Evolutionary conservation across 805 yeast species (phyloP), one percentile per base, ranked within the genome.

Genomic region (Blastobotrys terrestris): DNA sequence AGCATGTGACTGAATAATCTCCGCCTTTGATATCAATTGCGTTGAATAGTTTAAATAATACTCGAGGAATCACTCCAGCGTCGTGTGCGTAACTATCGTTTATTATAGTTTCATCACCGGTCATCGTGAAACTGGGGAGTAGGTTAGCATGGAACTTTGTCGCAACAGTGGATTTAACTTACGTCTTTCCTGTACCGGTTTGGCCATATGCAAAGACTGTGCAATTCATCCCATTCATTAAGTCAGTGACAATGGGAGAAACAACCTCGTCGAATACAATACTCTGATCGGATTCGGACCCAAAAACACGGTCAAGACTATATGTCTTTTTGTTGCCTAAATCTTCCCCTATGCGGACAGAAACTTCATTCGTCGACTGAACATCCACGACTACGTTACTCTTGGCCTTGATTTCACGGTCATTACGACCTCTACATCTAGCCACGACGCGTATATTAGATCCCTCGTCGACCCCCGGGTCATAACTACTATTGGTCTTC

Each of bases 161-260:
- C 35, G 16, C 4, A 13, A 47, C 22, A 3, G 7, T 4, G 26
- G 13, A 50, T 2, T n/a, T n/a, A 16, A 47, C 49, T 47, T 39
- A 47, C 48, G 96, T 88, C 62, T 88, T 89, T 21, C 96, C 96
- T 0, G 95, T 86, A 1, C 96, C 94, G 0, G 96, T 89, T 76
- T 88, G 95, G 3, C 97, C 97, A 68, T 90, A 90, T 0, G 94
- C 95, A 58, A 89, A 74, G 26, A 88, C 77, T 0, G 96, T 85
- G 58, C 90, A 88, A 64, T 87, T 88, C 64, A 83, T 85, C 18
- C 92, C 95, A 50, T 76, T 71, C 53, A 89, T 69, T 54, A 89
- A 77, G 56, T 91, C 96, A 21, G 77, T 74, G 48, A 84, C 75
- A 51, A 82, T 67, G 11, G 83, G 83, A 31, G 76, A 70, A 0